Percentiles rank a stretch among this genome's conserved stretches.
These are phyloP conservation scores for Penicillium manginii DNA, from an alignment of 495 filamentous ascomycete genomes.

Conservation along the genomic window DNA sequence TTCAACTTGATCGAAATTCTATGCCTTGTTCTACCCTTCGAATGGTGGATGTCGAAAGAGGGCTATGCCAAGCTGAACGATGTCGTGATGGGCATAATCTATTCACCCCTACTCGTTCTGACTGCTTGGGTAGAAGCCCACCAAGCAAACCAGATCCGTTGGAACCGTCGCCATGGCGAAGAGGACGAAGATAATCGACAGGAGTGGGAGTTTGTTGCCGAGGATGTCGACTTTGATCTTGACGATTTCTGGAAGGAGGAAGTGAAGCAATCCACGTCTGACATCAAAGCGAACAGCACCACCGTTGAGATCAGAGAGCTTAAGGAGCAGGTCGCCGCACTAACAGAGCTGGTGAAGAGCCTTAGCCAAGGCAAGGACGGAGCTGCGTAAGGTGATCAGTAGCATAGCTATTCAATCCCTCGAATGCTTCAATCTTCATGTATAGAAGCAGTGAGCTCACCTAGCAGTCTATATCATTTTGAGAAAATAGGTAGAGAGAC, in stretches of 20 bases:
- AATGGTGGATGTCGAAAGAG: constrained; percentile 85
- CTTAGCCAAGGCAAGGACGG: constrained; percentile 37
- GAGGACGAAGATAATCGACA: constrained; percentile 87
- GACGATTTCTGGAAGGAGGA: constrained; percentile 82
- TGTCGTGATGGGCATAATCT: constrained; percentile 81
- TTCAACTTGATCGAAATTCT: constrained; percentile 94
- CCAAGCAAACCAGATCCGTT: constrained; percentile 66
- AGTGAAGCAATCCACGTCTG: constrained; percentile 72
- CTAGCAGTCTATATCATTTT: too few relatives aligned
- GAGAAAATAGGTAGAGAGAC: too few relatives aligned
- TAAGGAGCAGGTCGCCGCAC: constrained; percentile 65
- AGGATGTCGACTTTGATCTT: constrained; percentile 73
- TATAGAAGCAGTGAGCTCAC: too few relatives aligned
- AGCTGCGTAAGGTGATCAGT: neutral
- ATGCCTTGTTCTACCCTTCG: constrained; percentile 76
- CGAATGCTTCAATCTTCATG: too few relatives aligned
- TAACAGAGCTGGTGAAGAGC: constrained; percentile 63
- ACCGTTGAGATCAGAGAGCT: constrained; percentile 70
- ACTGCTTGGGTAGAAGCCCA: constrained; percentile 77
- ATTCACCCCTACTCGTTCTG: constrained; percentile 80
- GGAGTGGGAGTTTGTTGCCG: constrained; percentile 88
- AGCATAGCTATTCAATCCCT: neutral
- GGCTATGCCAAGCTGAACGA: constrained; percentile 82
- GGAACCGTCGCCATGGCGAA: constrained; percentile 78
- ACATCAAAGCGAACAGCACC: constrained; percentile 73